Conservation (phyloP, 371 early-diverging fungal genomes). For the Mucor plumbeus region DNA sequence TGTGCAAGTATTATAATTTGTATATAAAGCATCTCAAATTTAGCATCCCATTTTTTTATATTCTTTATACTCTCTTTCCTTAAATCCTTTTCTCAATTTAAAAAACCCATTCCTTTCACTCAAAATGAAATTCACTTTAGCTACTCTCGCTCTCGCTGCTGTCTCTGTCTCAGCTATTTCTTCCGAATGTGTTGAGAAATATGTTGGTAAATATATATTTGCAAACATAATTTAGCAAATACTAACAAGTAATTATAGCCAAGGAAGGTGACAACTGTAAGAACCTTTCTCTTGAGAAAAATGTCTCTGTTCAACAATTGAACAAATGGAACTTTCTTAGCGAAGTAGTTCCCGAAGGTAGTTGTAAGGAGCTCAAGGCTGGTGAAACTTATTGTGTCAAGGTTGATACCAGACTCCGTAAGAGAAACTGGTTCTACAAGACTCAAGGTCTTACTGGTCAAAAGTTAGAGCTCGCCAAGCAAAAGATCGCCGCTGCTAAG, state of each 20-base stretch:
- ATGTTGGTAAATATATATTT: constrained; percentile 25
- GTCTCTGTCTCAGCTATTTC: constrained; percentile 22
- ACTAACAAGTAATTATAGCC: constrained; percentile 11
- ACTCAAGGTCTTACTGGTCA: constrained; percentile 27
- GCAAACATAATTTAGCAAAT: too few relatives aligned
- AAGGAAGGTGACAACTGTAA: constrained; percentile 22
- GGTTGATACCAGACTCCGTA: constrained; percentile 8
- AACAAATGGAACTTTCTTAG: constrained; percentile 25
- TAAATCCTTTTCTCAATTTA: constrained; percentile 8
- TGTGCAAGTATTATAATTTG: neutral
- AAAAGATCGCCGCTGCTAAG: constrained; percentile 31
- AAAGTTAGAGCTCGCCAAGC: constrained; percentile 31
- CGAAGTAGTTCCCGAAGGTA: neutral
- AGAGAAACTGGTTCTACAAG: constrained; percentile 36
- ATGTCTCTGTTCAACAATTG: constrained; percentile 6
- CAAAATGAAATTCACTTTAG: constrained; percentile 36
- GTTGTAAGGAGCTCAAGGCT: too few relatives aligned
- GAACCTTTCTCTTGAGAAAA: constrained; percentile 17
- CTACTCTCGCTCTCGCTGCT: constrained; percentile 26
- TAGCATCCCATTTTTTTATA: neutral
- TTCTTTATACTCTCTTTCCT: constrained; percentile 3
- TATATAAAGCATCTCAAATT: constrained; percentile 9
- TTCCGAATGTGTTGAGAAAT: constrained; percentile 14
- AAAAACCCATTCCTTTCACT: constrained; percentile 35
- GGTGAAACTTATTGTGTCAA: constrained; percentile 30